Base-by-base conservation (phyloP, 2,329 filamentous ascomycete species). In the Whalleya microplaca region DNA sequence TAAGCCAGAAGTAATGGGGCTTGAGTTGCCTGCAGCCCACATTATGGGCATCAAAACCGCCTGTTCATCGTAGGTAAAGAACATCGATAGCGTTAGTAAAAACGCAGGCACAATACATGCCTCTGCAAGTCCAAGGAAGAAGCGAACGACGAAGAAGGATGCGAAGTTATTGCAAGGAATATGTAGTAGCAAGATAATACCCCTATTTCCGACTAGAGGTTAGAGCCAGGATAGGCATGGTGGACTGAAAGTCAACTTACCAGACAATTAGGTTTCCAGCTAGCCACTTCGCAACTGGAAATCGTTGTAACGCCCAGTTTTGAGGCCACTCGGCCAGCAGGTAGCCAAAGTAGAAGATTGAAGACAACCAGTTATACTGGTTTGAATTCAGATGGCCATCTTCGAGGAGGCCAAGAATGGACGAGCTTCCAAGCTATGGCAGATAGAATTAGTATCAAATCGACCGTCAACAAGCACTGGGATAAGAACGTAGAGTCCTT, bases 21-120 rank as follows among this genome's bases (percentile, higher is more conserved):
- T 71, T 0, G 64, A 65, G 50, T 74, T 74, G 1, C 73, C 73
- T 21, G 73, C 67, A 2, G 73, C 72, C 73, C 73, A 76, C 72
- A 75, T 75, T n/a, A 72, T 67, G 1, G 72, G 72, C 73, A 70
- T 69, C 48, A 69, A 21, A 1, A 69, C 64, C 2, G 67, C 64
- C 47, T 75, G 73, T 55, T 74, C 72, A 12, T 69, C 62, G 45
- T 72, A 73, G 1, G 69, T 73, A 56, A 72, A 73, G 50, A 74
- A 73, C 69, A 74, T 73, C 3, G 70, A 73, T 59, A 69, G 52
- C 29, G 59, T 64, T 19, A 69, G 58, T 16, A 59, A 19, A 19
- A 59, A 59, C 3, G 56, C 56, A 16, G 56, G 56, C 8, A 59
- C 53, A 14, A 59, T 59, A 16, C 56, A 59, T 18, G 56, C 56